phyloP scores from a whole-genome alignment of 2,329 filamentous ascomycete genomes.

The Xylaria sp. region DNA sequence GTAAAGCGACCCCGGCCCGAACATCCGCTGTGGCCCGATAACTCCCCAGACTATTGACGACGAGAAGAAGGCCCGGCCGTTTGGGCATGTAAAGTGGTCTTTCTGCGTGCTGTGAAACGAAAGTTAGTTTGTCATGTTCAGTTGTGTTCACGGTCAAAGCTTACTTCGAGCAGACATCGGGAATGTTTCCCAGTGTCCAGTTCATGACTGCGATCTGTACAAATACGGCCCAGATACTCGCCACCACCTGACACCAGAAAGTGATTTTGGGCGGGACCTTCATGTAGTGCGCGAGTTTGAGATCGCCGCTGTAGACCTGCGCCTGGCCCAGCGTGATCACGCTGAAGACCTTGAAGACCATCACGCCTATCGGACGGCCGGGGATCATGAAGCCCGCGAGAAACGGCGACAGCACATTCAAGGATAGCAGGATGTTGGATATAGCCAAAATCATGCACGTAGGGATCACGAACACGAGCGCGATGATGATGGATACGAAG shows the following conservation, averaged over 20 bases:
- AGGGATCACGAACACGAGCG: constrained; percentile 50
- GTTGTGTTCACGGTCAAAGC: constrained; percentile 33
- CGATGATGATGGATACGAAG: constrained; percentile 51
- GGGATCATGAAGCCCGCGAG: constrained; percentile 63
- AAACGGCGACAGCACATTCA: constrained; percentile 58
- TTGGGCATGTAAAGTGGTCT: constrained; percentile 47
- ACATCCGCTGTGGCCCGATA: constrained; percentile 59
- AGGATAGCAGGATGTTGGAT: constrained; percentile 53
- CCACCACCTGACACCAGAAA: constrained; percentile 54
- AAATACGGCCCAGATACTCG: constrained; percentile 51
- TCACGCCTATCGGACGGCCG: constrained; percentile 56
- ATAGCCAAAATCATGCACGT: constrained; percentile 51
- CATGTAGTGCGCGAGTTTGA: constrained; percentile 45
- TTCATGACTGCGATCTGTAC: constrained; percentile 54
- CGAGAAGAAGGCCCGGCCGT: constrained; percentile 51
- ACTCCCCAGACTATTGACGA: constrained; percentile 60
- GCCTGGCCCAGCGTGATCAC: constrained; percentile 43
- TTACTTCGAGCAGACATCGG: constrained; percentile 44
- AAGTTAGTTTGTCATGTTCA: constrained; percentile 37
- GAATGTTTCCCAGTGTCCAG: constrained; percentile 50
- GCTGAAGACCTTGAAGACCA: constrained; percentile 59
- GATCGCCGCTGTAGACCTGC: constrained; percentile 38
- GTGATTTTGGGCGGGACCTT: constrained; percentile 50
- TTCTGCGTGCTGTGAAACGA: constrained; percentile 45
- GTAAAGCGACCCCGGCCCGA: constrained; percentile 56